Percentiles rank a stretch among this genome's conserved stretches.
These are phyloP conservation scores for Globisporangium orthogonon DNA, from an alignment of 352 stramenopile species.

Conservation along the genomic window DNA sequence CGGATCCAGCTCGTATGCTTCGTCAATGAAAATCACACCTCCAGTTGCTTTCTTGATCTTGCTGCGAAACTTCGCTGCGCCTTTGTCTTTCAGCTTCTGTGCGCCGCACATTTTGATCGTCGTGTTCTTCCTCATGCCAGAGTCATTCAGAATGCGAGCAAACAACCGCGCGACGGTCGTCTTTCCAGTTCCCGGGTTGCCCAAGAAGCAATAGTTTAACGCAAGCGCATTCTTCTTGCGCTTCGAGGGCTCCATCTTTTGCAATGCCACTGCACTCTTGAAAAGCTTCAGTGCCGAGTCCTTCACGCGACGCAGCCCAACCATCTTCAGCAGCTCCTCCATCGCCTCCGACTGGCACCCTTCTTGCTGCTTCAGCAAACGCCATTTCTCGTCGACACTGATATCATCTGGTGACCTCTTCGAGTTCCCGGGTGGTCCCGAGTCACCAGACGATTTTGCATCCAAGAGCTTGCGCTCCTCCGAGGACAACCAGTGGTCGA, in stretches of 20 bases:
- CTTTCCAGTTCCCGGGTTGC: conserved; percentile 71
- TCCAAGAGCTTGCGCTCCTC: conserved; percentile 19
- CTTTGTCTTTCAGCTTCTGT: conserved; percentile 72
- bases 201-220: conserved; percentile 75
- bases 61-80: conserved; percentile 60
- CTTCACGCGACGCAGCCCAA: conserved; percentile 83
- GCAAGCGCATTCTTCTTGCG: conserved; percentile 67
- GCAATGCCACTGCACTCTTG: conserved; percentile 57
- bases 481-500: conserved; percentile 29
- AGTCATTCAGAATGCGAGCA: conserved; percentile 76
- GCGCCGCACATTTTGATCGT: conserved; percentile 39
- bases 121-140: conserved; percentile 39
- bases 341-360: conserved; percentile 56
- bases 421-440: neutral
- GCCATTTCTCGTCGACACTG: conserved; percentile 47
- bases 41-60: conserved; percentile 64
- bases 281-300: conserved; percentile 64
- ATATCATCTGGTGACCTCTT: neutral
- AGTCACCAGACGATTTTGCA: neutral
- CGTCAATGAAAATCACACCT: conserved; percentile 91
- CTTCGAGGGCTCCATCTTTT: conserved; percentile 37
- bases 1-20: conserved; percentile 89
- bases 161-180: conserved; percentile 81
- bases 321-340: conserved; percentile 78
- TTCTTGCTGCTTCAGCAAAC: conserved; percentile 42